Evolutionary conservation across 1,284 basidiomycete genomes (phyloP).

Genomic region (Fomitiporia mediterranea): DNA sequence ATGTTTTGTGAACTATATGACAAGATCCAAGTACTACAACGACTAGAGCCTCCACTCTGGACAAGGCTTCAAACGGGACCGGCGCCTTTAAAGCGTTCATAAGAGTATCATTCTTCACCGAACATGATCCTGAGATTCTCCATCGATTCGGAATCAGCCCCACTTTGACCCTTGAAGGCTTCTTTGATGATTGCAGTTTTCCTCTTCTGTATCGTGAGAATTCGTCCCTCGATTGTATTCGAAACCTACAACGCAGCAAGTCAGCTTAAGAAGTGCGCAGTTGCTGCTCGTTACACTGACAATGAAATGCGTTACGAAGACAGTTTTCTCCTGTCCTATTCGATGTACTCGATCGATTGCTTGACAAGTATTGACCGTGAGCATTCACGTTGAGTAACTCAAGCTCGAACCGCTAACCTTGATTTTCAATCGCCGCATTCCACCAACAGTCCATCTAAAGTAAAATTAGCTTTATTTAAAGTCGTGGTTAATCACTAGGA

Average conservation of each 20-base stretch:
- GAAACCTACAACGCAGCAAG: conserved; percentile 42
- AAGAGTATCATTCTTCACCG: conserved; percentile 31
- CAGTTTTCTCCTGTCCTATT: conserved; percentile 79
- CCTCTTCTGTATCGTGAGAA: conserved; percentile 84
- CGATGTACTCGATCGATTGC: conserved; percentile 79
- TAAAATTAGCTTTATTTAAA: conserved; percentile 8
- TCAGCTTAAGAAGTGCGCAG: background rate
- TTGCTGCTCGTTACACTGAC: conserved; percentile 40
- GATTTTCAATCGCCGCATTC: conserved; percentile 87
- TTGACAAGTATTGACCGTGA: conserved; percentile 26
- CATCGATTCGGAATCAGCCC: conserved; percentile 60
- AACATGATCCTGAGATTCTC: conserved; percentile 79
- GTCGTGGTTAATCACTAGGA: conserved; percentile 4
- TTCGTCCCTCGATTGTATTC: conserved; percentile 75
- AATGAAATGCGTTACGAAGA: conserved; percentile 90
- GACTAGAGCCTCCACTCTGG: no score
- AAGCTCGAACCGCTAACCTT: conserved; percentile 65
- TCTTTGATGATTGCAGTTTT: conserved; percentile 84
- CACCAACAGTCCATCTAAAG: conserved; percentile 92
- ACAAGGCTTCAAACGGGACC: no score
- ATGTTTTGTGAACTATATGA: no score
- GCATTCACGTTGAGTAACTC: conserved; percentile 20
- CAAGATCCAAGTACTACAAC: no score
- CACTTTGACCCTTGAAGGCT: conserved; percentile 57
- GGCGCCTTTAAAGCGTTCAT: no score